Evolutionary conservation across 2,329 filamentous ascomycete genomes (phyloP).

Genomic region (Pseudopyricularia cyperi): DNA sequence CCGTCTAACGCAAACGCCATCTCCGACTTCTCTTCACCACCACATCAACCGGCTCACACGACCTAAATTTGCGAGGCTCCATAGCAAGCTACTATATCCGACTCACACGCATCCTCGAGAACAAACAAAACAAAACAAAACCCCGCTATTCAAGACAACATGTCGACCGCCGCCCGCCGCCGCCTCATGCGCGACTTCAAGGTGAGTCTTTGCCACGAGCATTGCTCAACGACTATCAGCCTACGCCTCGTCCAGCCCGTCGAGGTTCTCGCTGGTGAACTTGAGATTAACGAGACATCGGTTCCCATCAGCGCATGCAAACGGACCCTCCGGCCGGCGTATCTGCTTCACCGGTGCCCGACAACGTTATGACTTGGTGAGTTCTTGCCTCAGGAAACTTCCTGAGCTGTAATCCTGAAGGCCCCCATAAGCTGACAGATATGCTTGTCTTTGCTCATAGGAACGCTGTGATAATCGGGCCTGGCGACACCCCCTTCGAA

Average conservation of each 20-base stretch:
- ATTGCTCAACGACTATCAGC: not conserved
- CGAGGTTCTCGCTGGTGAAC: not conserved
- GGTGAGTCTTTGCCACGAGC: constrained; percentile 32
- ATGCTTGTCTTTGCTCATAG: constrained; percentile 32
- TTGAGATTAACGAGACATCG: not conserved
- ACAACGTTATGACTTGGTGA: constrained; percentile 96
- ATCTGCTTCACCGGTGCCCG: constrained; percentile 87
- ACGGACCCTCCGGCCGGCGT: constrained; percentile 95
- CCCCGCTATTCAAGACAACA: constrained; percentile 10
- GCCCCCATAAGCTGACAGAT: not conserved
- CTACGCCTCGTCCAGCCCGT: not conserved
- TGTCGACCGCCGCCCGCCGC: constrained; percentile 87
- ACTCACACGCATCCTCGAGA: not conserved
- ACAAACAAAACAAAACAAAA: not conserved
- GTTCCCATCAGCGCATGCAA: constrained; percentile 72
- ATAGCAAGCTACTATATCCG: not conserved
- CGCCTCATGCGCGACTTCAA: constrained; percentile 99
- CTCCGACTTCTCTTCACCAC: not conserved
- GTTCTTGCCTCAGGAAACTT: constrained; percentile 12
- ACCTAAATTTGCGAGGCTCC: not conserved
- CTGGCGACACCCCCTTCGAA: constrained; percentile 93
- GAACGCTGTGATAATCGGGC: constrained; percentile 98
- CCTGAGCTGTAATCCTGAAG: too few relatives aligned
- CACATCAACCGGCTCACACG: not conserved
- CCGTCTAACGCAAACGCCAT: not conserved